phyloP scores from a whole-genome alignment of 1,284 basidiomycete genomes.

The Rhodotorula glutinis region DNA sequence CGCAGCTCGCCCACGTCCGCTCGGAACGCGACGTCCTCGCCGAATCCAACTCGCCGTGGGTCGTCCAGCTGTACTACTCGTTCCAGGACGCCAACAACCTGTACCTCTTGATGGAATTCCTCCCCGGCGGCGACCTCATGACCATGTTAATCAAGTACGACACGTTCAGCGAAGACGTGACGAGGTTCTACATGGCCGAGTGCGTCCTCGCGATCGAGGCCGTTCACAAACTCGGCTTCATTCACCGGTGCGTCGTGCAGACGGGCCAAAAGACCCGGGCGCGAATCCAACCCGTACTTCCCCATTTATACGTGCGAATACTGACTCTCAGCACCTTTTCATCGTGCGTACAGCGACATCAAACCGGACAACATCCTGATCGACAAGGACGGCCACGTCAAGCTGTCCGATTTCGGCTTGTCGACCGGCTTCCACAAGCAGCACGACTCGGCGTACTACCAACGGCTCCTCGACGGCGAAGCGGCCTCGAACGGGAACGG shows the following conservation, averaged over 20 bases:
- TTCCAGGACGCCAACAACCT: conserved; percentile 96
- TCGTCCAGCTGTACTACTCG: conserved; percentile 96
- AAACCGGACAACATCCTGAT: conserved; percentile 98
- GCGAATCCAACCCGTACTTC: not conserved
- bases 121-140: conserved; percentile 97
- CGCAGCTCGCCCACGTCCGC: conserved; percentile 89
- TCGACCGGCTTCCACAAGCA: conserved; percentile 94
- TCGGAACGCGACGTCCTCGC: conserved; percentile 98
- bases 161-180: conserved; percentile 97
- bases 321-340: conserved; percentile 1
- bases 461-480: conserved; percentile 73
- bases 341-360: conserved; percentile 65
- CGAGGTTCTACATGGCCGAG: conserved; percentile 98
- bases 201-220: conserved; percentile 97
- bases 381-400: conserved; percentile 86
- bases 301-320: not conserved
- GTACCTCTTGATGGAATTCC: conserved; percentile 98
- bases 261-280: too few relatives aligned
- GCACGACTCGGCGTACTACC: conserved; percentile 92
- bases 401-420: conserved; percentile 92
- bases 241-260: conserved; percentile 69
- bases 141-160: conserved; percentile 99
- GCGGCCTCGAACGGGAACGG: not conserved
- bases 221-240: conserved; percentile 97
- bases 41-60: conserved; percentile 96